phyloP scores from a whole-genome alignment of 148 eudicot genomes.

The Euryodendron excelsum region DNA sequence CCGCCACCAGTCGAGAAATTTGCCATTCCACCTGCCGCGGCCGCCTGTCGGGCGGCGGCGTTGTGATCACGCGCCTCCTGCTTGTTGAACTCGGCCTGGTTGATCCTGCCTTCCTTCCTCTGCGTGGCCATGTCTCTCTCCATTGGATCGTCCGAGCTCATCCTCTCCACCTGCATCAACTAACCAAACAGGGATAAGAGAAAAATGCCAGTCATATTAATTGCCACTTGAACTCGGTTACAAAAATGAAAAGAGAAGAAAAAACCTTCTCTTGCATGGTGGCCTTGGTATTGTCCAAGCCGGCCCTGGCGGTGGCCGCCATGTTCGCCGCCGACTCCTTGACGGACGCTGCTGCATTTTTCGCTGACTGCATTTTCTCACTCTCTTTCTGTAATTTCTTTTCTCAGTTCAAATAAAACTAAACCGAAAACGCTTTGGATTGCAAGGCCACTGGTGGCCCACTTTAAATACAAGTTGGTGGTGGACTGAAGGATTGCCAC shows the following conservation, averaged over 20 bases:
- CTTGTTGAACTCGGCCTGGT: constrained; percentile 52
- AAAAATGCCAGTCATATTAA: no score
- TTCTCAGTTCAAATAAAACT: no score
- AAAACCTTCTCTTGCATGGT: constrained; percentile 47
- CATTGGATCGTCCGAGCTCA: constrained; percentile 34
- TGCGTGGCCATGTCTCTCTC: constrained; percentile 56
- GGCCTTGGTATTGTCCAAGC: constrained; percentile 64
- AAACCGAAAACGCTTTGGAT: no score
- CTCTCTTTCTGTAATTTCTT: no score
- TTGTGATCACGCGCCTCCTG: constrained; percentile 41
- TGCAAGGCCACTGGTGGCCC: no score
- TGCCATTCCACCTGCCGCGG: constrained; percentile 18
- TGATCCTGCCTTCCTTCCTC: constrained; percentile 38
- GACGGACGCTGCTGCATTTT: constrained; percentile 44
- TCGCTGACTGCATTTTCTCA: constrained; percentile 48
- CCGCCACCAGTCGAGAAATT: constrained; percentile 32
- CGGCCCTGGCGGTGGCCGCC: constrained; percentile 56
- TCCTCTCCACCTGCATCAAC: constrained; percentile 30
- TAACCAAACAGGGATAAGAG: no score
- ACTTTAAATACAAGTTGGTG: no score
- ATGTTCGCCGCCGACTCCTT: constrained; percentile 58
- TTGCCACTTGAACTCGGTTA: no score
- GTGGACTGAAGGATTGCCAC: no score
- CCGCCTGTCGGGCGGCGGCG: constrained; percentile 33
- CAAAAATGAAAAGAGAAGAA: not conserved